These are phyloP conservation scores for Psidium friedrichsthalianum DNA, from an alignment of 345 rosid species.

Conservation along the genomic window DNA sequence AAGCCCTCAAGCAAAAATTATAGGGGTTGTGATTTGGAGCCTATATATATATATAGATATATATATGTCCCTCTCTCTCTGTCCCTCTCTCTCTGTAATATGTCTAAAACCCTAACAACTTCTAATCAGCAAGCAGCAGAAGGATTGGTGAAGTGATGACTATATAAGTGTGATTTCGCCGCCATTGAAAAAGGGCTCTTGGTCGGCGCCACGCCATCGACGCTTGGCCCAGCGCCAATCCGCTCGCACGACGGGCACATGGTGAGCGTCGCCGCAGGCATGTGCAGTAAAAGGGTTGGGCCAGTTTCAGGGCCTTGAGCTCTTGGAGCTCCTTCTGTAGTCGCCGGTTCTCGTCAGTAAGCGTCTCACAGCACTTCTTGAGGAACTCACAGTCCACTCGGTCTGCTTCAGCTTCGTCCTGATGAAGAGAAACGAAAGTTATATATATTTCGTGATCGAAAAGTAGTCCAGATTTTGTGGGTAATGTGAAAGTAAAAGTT, in stretches of 20 bases:
- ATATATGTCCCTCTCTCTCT: slow-evolving; percentile 1
- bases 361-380: slow-evolving; percentile 82
- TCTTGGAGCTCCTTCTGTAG: slow-evolving; percentile 89
- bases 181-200: slow-evolving; percentile 41
- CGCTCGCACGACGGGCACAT: slow-evolving; percentile 79
- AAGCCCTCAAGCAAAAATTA: slow-evolving; percentile 68
- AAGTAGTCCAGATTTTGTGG: background rate
- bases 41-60: background rate
- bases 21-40: slow-evolving; percentile 26
- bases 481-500: background rate
- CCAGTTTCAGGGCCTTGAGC: slow-evolving; percentile 43
- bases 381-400: slow-evolving; percentile 90
- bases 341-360: slow-evolving; percentile 88
- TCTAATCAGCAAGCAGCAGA: slow-evolving; percentile 69
- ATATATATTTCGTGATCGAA: background rate
- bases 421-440: background rate
- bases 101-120: background rate
- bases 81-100: slow-evolving; percentile 1
- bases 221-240: slow-evolving; percentile 24
- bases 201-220: slow-evolving; percentile 8
- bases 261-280: slow-evolving; percentile 73
- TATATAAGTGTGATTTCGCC: slow-evolving; percentile 51
- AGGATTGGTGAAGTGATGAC: slow-evolving; percentile 64
- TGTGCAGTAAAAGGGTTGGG: slow-evolving; percentile 58
- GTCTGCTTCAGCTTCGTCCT: slow-evolving; percentile 99